These are phyloP conservation scores for Bipolaris zeicola DNA, from an alignment of 2,329 filamentous ascomycete genomes.

Conservation along the genomic window DNA sequence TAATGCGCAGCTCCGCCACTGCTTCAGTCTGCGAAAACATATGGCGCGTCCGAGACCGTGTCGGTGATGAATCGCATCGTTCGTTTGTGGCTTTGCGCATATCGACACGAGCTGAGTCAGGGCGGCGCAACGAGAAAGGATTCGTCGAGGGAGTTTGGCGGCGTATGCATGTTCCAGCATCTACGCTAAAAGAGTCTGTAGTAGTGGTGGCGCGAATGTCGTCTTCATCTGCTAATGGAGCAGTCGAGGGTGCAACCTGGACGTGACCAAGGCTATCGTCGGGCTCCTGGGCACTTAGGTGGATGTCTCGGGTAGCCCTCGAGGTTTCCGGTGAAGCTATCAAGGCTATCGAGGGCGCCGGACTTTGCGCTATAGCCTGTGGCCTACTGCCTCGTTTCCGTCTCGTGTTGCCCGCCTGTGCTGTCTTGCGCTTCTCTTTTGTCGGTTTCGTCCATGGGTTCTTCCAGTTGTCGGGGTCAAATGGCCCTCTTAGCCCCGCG, in stretches of 20 bases:
- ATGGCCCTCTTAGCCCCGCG: conserved; percentile 66
- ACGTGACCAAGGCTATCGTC: conserved; percentile 18
- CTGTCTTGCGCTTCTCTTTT: neutral
- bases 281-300: conserved; percentile 5
- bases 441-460: conserved; percentile 42
- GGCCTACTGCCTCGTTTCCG: neutral
- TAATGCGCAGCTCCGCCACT: conserved; percentile 20
- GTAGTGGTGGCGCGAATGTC: conserved; percentile 5
- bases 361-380: neutral
- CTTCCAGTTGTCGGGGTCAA: conserved; percentile 49
- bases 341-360: conserved; percentile 3
- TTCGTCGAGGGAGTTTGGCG: conserved; percentile 21
- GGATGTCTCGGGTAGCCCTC: conserved; percentile 16
- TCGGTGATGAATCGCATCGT: conserved; percentile 29
- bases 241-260: conserved; percentile 25
- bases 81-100: conserved; percentile 13
- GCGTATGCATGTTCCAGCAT: conserved; percentile 17
- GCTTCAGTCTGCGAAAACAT: conserved; percentile 8
- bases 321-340: conserved; percentile 28
- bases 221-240: conserved; percentile 18
- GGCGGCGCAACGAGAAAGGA: conserved; percentile 34
- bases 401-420: neutral
- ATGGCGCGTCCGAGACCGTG: conserved; percentile 19
- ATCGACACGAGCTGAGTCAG: conserved; percentile 11
- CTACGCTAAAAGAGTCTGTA: conserved; percentile 28